Base-by-base conservation (phyloP, 2,329 filamentous ascomycete genomes). In the Rhexocercosporidium sp. region DNA sequence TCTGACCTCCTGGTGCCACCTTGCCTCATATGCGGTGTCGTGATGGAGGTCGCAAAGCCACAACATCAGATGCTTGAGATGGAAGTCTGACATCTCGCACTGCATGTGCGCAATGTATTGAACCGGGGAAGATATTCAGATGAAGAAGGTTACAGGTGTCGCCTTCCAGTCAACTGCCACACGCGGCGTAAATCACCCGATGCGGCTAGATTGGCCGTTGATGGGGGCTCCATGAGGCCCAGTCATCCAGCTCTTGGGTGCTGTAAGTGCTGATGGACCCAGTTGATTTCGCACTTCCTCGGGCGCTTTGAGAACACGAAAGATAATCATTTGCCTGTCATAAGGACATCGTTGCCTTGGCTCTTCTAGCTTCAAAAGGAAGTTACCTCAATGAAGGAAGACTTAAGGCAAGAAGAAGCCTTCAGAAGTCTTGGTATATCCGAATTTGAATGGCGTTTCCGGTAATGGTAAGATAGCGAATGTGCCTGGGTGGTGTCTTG, bases 341-440 rank as follows among this genome's bases (percentile, higher is more conserved):
- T 25, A 25, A 27, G 54, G 3, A n/a, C 54, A 57, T 57, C 22
- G 3, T 20, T 34, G 31, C 34, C 54, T 57, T 57, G 54, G 54
- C 54, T 57, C 54, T 39, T 18, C 54, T 57, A 57, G 54, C 54
- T 57, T 18, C 34, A 57, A 57, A 34, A 37, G 54, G 54, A 57
- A 57, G 54, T 57, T 39, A 22, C 25, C 54, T 57, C 54, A 39
- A 57, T 41, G 3, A 8, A 57, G 54, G 18, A 57, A 57, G 54
- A 57, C 18, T 12, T 25, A 57, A 57, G 31, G 3, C 20, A 57
- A 16, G 11, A 27, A 27, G 31, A 41, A 57, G 54, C 54, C 20
- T 41, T 18, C 20, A 27, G 8, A 27, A 39, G 54, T 57, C 54
- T 57, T 57, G 54, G 54, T 41, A 57, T 57, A 31, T 57, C 54